These are phyloP conservation scores for Rhizomucor miehei DNA, from an alignment of 371 early-diverging fungal species.

Conservation along the genomic window DNA sequence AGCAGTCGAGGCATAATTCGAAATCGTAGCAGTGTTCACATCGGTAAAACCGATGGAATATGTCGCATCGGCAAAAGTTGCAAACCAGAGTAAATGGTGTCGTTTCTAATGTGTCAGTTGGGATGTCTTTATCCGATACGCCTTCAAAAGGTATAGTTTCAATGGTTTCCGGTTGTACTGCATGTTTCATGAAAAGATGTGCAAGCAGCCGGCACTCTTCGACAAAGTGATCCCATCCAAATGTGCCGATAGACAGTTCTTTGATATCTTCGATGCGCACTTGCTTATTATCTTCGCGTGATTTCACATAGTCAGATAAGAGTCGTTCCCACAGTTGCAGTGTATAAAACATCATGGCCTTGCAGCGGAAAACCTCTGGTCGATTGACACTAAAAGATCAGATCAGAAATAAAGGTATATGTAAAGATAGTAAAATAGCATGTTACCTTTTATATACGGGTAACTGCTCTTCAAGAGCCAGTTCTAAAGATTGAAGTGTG, in stretches of 20 bases:
- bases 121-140: conserved; percentile 3
- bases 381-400: conserved; percentile 11
- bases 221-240: conserved; percentile 5
- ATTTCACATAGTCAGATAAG: neutral
- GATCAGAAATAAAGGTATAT: neutral
- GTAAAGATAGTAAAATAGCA: neutral
- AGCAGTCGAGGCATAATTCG: conserved; percentile 24
- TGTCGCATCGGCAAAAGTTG: conserved; percentile 37
- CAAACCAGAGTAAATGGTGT: conserved; percentile 18
- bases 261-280: neutral
- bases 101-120: neutral
- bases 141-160: conserved; percentile 17
- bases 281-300: neutral
- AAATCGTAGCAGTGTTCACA: conserved; percentile 34
- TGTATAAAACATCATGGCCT: conserved; percentile 24
- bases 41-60: conserved; percentile 32
- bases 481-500: conserved; percentile 18
- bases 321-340: neutral
- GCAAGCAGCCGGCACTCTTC: conserved; percentile 12
- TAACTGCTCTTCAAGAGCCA: conserved; percentile 25
- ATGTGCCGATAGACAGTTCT: no score
- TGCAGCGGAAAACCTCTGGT: conserved; percentile 36
- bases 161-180: conserved; percentile 22
- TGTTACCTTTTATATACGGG: conserved; percentile 20
- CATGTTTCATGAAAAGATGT: conserved; percentile 11